Base-by-base conservation (phyloP, 2,329 filamentous ascomycete genomes). In the Escovopsis weberi region DNA sequence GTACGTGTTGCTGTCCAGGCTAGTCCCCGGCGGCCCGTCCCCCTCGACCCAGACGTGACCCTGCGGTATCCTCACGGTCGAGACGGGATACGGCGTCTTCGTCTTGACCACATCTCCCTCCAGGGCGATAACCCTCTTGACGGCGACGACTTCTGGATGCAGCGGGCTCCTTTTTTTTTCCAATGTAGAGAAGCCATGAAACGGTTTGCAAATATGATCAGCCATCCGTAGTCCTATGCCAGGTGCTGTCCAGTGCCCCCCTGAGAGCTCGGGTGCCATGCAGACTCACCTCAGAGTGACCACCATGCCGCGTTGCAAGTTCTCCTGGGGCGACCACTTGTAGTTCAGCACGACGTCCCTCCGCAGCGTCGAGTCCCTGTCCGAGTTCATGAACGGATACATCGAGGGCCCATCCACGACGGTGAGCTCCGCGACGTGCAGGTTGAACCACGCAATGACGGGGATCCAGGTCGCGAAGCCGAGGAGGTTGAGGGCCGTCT, bases 41-140 rank as follows among this genome's bases (percentile, higher is more conserved):
- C 91, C 91, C 59, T 96, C 89, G 1, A 98, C 78, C 91, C 91
- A 98, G 26, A 96, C 72, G 65, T 96, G 88, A 15, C 86, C 86
- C 48, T 72, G 72, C 5, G 88, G 89, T 19, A 98, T 75, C 48
- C 72, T 70, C 38, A 83, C 66, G 8, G 61, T 68, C 1, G 64
- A 51, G 12, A 69, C 59, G 8, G 75, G 70, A 55, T 78, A 82
- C 15, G 78, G 78, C 42, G 67, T 60, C 44, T 74, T 70, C 35
- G 83, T 82, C 43, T 66, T 69, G 28, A 96, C 76, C 1, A 75
- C 67, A 56, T 96, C 89, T 9, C 88, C 87, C 41, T 82, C 80
- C 4, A 95, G 55, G 0, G 75, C 91, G 26, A 95, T 70, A 10
- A 98, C 73, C 35, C 91, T 72, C 66, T 98, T 98, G 32, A 95